phyloP scores from a whole-genome alignment of 495 filamentous ascomycete genomes.

The Neurospora sp. region DNA sequence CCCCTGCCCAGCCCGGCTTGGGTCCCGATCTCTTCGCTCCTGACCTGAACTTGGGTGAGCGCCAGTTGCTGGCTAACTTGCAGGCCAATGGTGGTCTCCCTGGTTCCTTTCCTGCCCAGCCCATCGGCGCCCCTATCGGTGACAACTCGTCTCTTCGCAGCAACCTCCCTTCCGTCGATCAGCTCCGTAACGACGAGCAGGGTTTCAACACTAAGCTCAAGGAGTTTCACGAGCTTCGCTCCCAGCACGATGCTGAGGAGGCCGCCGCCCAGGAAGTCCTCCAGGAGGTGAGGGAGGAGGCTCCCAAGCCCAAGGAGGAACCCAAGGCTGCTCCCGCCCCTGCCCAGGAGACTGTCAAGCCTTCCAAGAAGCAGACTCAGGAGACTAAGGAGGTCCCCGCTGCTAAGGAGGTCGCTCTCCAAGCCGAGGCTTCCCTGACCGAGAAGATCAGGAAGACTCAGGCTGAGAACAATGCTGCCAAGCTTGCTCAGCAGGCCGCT shows the following conservation, averaged over 20 bases:
- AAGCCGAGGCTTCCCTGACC: conserved; percentile 54
- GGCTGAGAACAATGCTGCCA: conserved; percentile 33
- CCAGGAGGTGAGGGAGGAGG: conserved; percentile 8
- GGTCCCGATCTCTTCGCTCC: conserved; percentile 37
- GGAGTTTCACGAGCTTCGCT: conserved; percentile 45
- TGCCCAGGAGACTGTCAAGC: not conserved
- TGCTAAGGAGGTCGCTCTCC: conserved; percentile 3
- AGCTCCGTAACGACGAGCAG: conserved; percentile 39
- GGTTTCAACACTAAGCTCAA: conserved; percentile 43
- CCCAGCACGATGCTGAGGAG: conserved; percentile 45
- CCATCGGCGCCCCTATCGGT: conserved; percentile 17
- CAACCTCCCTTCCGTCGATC: conserved; percentile 30
- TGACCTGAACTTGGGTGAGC: conserved; percentile 33
- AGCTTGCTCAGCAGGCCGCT: conserved; percentile 52
- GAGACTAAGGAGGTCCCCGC: not conserved
- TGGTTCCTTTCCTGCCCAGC: conserved; percentile 23
- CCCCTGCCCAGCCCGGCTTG: conserved; percentile 10
- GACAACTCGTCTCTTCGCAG: conserved; percentile 23
- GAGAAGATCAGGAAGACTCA: conserved; percentile 80
- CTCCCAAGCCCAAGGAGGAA: conserved; percentile 3
- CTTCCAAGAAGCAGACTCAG: not conserved
- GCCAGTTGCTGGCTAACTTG: conserved; percentile 30
- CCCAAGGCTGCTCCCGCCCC: not conserved
- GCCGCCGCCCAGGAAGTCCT: conserved; percentile 6
- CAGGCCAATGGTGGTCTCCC: conserved; percentile 24